Percentiles rank a stretch among this genome's conserved stretches.
Evolutionary conservation across 257 asterid genomes (phyloP).

Genomic region (Echites panduratus): DNA sequence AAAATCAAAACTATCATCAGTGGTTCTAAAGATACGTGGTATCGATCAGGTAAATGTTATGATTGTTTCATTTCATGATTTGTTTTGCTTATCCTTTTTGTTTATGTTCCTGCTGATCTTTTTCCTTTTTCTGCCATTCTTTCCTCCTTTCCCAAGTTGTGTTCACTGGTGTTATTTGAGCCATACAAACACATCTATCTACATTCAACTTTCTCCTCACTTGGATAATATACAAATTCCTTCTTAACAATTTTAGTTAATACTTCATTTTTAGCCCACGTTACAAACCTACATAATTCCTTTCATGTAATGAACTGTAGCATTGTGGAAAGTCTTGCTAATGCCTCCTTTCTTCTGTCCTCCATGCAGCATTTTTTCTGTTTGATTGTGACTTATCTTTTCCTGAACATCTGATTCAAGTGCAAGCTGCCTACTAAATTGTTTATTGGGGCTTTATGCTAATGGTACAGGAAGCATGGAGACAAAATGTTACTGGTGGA

Average conservation of each 20-base stretch:
- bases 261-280: background rate
- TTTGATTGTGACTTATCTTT: background rate
- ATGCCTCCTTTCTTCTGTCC: background rate
- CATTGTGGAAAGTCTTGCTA: background rate
- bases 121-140: constrained; percentile 2
- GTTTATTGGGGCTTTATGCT: constrained; percentile 21
- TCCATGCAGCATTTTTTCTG: background rate
- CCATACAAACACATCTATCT: background rate
- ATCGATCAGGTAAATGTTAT: constrained; percentile 78
- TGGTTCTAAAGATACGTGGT: constrained; percentile 94
- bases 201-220: background rate
- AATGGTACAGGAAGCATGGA: constrained; percentile 76
- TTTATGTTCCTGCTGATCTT: background rate
- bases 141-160: background rate
- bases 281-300: background rate
- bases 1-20: constrained; percentile 93
- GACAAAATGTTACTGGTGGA: constrained; percentile 94
- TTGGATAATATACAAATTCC: background rate
- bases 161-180: background rate
- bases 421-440: constrained; percentile 7
- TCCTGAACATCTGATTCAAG: background rate
- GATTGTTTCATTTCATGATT: constrained; percentile 11
- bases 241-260: background rate
- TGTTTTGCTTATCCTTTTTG: background rate
- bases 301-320: background rate